Conservation (phyloP, 345 rosid genomes). For the Mercurialis annua region DNA sequence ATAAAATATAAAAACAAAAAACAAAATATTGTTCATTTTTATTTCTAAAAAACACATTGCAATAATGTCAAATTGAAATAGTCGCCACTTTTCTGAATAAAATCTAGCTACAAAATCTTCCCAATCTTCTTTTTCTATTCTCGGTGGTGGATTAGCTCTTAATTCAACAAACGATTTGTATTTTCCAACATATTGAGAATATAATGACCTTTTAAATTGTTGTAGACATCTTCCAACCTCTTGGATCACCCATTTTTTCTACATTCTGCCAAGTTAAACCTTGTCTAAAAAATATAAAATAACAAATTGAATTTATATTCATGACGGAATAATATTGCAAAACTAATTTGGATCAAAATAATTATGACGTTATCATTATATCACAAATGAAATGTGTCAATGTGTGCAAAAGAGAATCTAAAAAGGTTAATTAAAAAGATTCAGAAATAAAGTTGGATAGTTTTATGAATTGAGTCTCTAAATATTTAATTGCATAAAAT, state of each 20-base stretch:
- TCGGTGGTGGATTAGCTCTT: neutral
- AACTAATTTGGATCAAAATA: neutral
- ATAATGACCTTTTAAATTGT: neutral
- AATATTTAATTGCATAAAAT: too few species aligned
- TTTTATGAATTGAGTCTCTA: too few species aligned
- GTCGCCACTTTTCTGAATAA: neutral
- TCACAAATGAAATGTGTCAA: too few species aligned
- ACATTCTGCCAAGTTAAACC: neutral
- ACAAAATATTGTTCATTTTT: too few species aligned
- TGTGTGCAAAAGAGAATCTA: too few species aligned
- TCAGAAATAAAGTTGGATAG: too few species aligned
- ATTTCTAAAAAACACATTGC: too few species aligned
- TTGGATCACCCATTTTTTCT: neutral
- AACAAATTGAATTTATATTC: neutral
- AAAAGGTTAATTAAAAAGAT: too few species aligned
- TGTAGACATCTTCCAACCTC: neutral
- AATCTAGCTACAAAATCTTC: neutral
- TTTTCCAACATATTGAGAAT: neutral
- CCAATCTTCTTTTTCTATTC: neutral
- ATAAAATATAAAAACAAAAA: too few species aligned
- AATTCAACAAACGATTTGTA: neutral
- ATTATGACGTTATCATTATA: too few species aligned
- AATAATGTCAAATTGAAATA: too few species aligned
- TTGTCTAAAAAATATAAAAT: neutral
- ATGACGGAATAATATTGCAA: neutral